Evolutionary conservation across 257 asterid genomes (phyloP).

Genomic region (Gentiana straminea): DNA sequence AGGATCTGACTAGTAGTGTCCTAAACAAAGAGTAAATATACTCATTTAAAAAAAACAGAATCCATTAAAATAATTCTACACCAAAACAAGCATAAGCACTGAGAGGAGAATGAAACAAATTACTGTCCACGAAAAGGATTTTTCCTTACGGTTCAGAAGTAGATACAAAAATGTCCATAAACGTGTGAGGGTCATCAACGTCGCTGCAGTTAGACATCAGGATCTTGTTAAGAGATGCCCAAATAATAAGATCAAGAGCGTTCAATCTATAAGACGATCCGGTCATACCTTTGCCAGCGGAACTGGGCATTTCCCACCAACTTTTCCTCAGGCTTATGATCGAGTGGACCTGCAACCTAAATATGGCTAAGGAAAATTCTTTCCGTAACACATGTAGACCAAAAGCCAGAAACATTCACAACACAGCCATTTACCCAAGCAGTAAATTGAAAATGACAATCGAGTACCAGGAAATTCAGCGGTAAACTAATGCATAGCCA

Average conservation of each 20-base stretch:
- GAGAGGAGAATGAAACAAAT: no score
- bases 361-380: slow-evolving; percentile 46
- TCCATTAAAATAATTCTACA: not conserved
- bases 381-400: not conserved
- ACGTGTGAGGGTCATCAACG: slow-evolving; percentile 76
- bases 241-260: not conserved
- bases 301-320: slow-evolving; percentile 78
- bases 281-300: slow-evolving; percentile 90
- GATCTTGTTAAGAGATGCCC: slow-evolving; percentile 8
- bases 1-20: slow-evolving; percentile 60
- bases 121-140: not conserved
- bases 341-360: slow-evolving; percentile 74
- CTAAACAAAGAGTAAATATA: slow-evolving; percentile 20
- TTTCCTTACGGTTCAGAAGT: slow-evolving; percentile 75
- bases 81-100: slow-evolving; percentile 1
- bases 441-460: not conserved
- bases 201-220: slow-evolving; percentile 36
- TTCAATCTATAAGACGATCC: not conserved
- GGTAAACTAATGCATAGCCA: no score
- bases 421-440: not conserved
- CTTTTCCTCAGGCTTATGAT: slow-evolving; percentile 52
- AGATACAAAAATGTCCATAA: slow-evolving; percentile 67
- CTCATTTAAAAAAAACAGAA: slow-evolving; percentile 11
- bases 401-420: not conserved
- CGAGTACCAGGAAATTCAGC: no score